A percentile compares a stretch with the other conserved stretches of the same genome.
Evolutionary conservation across 2,329 filamentous ascomycete genomes (phyloP).

Genomic region (Colletotrichum echinochloae): DNA sequence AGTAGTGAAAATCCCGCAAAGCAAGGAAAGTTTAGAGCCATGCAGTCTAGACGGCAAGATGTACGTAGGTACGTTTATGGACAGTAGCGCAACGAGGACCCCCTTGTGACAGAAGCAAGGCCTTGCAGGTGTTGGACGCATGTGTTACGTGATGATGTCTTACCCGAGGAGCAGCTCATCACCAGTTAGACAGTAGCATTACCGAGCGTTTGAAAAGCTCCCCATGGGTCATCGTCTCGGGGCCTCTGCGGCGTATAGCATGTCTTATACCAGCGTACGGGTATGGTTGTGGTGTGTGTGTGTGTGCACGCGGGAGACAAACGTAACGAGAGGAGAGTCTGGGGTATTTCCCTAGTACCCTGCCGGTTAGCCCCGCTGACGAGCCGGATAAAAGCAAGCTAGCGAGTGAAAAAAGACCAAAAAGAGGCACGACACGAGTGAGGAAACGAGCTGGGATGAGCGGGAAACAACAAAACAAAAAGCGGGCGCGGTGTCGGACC

Average conservation of each 20-base stretch:
- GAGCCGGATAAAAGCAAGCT: background rate
- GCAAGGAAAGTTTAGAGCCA: constrained; percentile 18
- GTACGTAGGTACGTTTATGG: constrained; percentile 3
- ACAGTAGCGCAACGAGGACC: constrained; percentile 2
- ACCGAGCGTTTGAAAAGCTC: constrained; percentile 1
- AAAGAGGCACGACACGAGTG: background rate
- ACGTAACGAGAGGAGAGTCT: background rate
- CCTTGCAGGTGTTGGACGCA: constrained; percentile 24
- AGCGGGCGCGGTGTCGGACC: constrained; percentile 23
- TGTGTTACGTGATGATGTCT: constrained; percentile 23
- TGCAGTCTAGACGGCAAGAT: constrained; percentile 11
- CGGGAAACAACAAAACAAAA: constrained; percentile 25
- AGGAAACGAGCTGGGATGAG: background rate
- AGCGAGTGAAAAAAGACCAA: background rate
- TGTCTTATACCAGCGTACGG: background rate
- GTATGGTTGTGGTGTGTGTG: background rate
- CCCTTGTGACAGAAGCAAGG: constrained; percentile 10
- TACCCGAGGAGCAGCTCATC: background rate
- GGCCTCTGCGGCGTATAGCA: background rate
- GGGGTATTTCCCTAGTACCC: background rate
- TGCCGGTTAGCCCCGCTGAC: background rate
- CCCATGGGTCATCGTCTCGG: background rate
- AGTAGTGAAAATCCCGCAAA: constrained; percentile 50
- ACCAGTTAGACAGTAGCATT: constrained; percentile 3
- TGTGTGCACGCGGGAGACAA: background rate